phyloP scores from a whole-genome alignment of 108 stramenopile genomes.

The Fragilaria crotonensis region DNA sequence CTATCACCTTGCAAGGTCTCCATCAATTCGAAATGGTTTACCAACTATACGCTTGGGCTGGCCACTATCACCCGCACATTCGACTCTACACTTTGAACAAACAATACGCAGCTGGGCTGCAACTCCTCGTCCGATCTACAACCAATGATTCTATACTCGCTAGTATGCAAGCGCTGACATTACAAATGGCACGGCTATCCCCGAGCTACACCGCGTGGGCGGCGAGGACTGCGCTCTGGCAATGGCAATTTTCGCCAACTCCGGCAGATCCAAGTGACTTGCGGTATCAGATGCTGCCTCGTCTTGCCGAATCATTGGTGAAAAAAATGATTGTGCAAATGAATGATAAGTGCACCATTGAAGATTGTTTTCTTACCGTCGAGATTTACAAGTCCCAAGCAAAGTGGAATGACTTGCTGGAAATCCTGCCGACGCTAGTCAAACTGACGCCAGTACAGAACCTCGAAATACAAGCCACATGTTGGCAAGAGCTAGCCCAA shows the following conservation, averaged over 20 bases:
- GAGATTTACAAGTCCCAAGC: conserved; percentile 40
- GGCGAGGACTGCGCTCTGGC: conserved; percentile 39
- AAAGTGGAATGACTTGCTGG: conserved; percentile 51
- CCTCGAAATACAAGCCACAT: conserved; percentile 15
- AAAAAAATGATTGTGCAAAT: conserved; percentile 25
- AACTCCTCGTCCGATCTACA: neutral
- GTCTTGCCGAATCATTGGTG: conserved; percentile 65
- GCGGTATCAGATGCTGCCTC: conserved; percentile 33
- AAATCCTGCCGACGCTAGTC: conserved; percentile 27
- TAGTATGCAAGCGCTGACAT: conserved; percentile 30
- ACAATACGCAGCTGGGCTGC: conserved; percentile 9
- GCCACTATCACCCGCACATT: neutral
- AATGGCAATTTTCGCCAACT: conserved; percentile 27
- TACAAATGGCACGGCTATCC: conserved; percentile 28
- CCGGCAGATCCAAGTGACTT: conserved; percentile 21
- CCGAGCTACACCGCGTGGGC: conserved; percentile 30
- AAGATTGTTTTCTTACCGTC: conserved; percentile 23
- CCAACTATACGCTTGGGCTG: conserved; percentile 39
- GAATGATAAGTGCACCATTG: conserved; percentile 4
- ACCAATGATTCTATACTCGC: conserved; percentile 14
- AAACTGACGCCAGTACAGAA: conserved; percentile 10
- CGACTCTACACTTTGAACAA: conserved; percentile 18
- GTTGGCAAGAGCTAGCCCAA: conserved; percentile 25
- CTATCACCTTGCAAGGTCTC: conserved; percentile 26
- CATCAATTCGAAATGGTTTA: conserved; percentile 28